Conservation (phyloP, 352 stramenopile species). For the Phytophthora pisi region DNA sequence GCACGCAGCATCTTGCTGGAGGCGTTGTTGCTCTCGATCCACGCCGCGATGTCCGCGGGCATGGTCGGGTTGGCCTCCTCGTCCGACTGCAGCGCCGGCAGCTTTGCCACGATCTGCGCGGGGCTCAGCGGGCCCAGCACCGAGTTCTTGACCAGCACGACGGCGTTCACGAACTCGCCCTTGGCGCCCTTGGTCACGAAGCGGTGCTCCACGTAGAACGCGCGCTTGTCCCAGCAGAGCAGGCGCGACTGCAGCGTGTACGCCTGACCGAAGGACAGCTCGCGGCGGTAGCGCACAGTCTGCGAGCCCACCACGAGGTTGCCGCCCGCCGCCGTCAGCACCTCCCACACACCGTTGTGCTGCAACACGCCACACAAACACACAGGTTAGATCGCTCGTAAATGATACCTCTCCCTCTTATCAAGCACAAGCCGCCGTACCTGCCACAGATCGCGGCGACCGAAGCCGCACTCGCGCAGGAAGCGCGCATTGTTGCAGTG, state of each 20-base stretch:
- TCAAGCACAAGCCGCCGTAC: conserved; percentile 36
- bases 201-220: conserved; percentile 89
- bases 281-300: conserved; percentile 81
- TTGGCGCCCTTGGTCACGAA: conserved; percentile 61
- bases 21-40: conserved; percentile 77
- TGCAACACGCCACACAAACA: conserved; percentile 19
- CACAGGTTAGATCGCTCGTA: conserved; percentile 1
- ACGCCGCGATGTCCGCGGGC: conserved; percentile 58
- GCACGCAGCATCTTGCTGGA: conserved; percentile 75
- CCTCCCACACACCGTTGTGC: conserved; percentile 77
- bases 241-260: conserved; percentile 81
- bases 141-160: conserved; percentile 89
- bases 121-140: conserved; percentile 72
- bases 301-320: conserved; percentile 87
- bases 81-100: conserved; percentile 38
- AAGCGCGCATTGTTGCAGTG: conserved; percentile 89
- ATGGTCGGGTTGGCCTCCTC: conserved; percentile 48
- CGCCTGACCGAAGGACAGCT: conserved; percentile 69
- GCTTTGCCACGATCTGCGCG: conserved; percentile 64
- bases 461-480: conserved; percentile 85
- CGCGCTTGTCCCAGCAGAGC: conserved; percentile 78
- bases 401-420: not conserved
- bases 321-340: conserved; percentile 54
- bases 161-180: conserved; percentile 78
- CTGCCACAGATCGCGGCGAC: conserved; percentile 80